A percentile compares a stretch with the other conserved stretches of the same genome.
Evolutionary conservation across 2,329 filamentous ascomycete genomes (phyloP).

Genomic region (Fusarium brachygibbosum): DNA sequence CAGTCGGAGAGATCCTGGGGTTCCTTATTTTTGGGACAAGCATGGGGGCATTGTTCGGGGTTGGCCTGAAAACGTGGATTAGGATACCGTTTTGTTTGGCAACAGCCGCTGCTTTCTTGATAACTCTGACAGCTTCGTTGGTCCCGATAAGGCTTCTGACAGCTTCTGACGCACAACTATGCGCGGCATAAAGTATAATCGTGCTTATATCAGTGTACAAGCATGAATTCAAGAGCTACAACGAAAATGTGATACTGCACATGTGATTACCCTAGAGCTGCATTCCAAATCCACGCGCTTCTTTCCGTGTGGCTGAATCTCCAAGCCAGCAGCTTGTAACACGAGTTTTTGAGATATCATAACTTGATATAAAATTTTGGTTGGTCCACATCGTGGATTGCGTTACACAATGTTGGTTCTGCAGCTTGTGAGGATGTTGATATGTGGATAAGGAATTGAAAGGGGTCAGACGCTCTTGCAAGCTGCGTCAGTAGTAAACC

Average conservation of each 20-base stretch:
- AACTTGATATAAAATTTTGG: background rate
- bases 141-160: conserved; percentile 9
- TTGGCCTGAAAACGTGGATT: conserved; percentile 44
- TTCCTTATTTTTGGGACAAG: conserved; percentile 40
- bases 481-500: background rate
- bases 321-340: background rate
- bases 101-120: conserved; percentile 22
- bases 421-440: background rate
- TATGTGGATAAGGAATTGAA: background rate
- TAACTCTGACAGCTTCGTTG: conserved; percentile 35
- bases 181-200: background rate
- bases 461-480: background rate
- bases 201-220: background rate
- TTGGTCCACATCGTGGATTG: background rate
- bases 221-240: background rate
- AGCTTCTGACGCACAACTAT: background rate
- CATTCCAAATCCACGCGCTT: background rate
- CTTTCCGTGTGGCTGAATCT: background rate
- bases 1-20: conserved; percentile 44
- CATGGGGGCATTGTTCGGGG: conserved; percentile 45
- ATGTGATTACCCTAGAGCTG: conserved; percentile 14
- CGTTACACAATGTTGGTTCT: background rate
- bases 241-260: background rate
- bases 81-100: conserved; percentile 46
- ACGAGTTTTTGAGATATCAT: background rate